Evolutionary conservation across 2,329 filamentous ascomycete genomes (phyloP).

Genomic region (Nannizzia gypsea): DNA sequence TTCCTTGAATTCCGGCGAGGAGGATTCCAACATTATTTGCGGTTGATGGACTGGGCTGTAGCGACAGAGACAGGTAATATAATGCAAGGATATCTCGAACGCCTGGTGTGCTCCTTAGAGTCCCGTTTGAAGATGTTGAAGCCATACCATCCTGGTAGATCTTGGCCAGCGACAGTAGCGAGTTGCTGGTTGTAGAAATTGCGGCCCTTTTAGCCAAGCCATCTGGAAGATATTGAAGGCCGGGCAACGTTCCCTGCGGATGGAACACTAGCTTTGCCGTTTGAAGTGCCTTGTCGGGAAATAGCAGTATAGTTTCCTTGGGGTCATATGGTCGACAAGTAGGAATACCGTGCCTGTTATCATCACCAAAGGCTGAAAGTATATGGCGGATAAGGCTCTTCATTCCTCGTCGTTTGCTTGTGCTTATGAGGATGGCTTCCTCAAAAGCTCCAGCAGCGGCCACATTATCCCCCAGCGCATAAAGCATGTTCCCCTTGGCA

Average conservation of each 20-base stretch:
- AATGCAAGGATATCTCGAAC: slow-evolving; percentile 87
- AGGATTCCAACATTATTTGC: slow-evolving; percentile 97
- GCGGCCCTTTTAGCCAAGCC: slow-evolving; percentile 65
- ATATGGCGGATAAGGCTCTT: slow-evolving; percentile 68
- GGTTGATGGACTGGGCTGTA: slow-evolving; percentile 92
- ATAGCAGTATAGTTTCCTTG: slow-evolving; percentile 59
- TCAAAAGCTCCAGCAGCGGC: slow-evolving; percentile 83
- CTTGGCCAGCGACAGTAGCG: slow-evolving; percentile 84
- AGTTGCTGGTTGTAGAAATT: slow-evolving; percentile 89
- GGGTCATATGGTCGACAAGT: slow-evolving; percentile 24
- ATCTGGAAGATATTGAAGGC: slow-evolving; percentile 59
- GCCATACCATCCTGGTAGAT: slow-evolving; percentile 97
- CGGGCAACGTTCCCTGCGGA: slow-evolving; percentile 62
- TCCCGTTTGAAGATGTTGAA: slow-evolving; percentile 48
- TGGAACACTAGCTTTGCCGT: slow-evolving; percentile 77
- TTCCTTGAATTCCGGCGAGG: slow-evolving; percentile 84
- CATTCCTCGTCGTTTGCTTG: slow-evolving; percentile 60
- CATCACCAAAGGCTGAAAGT: slow-evolving; percentile 53
- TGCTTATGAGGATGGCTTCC: slow-evolving; percentile 81
- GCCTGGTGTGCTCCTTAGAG: slow-evolving; percentile 51
- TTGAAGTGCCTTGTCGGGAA: slow-evolving; percentile 69
- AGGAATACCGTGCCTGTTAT: slow-evolving; percentile 25
- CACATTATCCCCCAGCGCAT: slow-evolving; percentile 70
- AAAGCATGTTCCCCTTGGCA: slow-evolving; percentile 97
- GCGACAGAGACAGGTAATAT: slow-evolving; percentile 86